A percentile compares a stretch with the other conserved stretches of the same genome.
These are phyloP conservation scores for Basidiobolus meristosporus DNA, from an alignment of 371 early-diverging fungal species.

Conservation along the genomic window DNA sequence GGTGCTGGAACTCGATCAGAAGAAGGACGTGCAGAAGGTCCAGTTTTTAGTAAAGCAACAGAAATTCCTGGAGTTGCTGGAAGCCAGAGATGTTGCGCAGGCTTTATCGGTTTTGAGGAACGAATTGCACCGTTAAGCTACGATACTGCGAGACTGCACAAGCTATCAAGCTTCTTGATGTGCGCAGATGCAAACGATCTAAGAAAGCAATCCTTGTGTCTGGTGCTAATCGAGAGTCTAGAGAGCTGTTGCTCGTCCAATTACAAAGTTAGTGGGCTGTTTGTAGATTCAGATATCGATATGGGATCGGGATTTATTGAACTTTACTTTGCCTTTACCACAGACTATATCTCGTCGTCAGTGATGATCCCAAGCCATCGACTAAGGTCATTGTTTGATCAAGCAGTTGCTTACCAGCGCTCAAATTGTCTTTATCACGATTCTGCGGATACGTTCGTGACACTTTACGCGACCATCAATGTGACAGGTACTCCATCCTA, in stretches of 20 bases:
- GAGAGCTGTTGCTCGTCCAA: too few species aligned
- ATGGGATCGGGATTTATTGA: too few species aligned
- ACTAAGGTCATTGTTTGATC: slow-evolving; percentile 54
- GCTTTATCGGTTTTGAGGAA: slow-evolving; percentile 48
- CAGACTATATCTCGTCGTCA: slow-evolving; percentile 21
- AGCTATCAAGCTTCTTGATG: slow-evolving; percentile 32
- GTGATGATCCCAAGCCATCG: slow-evolving; percentile 71
- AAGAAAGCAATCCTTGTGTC: too few species aligned
- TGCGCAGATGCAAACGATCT: slow-evolving; percentile 33
- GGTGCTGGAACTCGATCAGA: slow-evolving; percentile 14
- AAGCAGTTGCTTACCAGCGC: slow-evolving; percentile 60
- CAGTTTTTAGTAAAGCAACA: slow-evolving; percentile 56
- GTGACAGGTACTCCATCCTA: slow-evolving; percentile 20
- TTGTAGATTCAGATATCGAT: too few species aligned
- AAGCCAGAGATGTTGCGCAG: slow-evolving; percentile 23
- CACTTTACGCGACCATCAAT: slow-evolving; percentile 59
- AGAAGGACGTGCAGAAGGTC: slow-evolving; percentile 7
- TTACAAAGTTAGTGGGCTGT: too few species aligned
- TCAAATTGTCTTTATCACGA: slow-evolving; percentile 72
- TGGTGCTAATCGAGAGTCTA: too few species aligned
- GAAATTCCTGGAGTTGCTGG: slow-evolving; percentile 65
- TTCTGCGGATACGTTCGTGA: slow-evolving; percentile 22
- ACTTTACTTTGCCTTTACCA: too few species aligned
- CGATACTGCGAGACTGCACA: slow-evolving; percentile 32
- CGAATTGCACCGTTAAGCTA: slow-evolving; percentile 52